phyloP scores from a whole-genome alignment of 2,329 filamentous ascomycete species.

The Xylaria sp. region DNA sequence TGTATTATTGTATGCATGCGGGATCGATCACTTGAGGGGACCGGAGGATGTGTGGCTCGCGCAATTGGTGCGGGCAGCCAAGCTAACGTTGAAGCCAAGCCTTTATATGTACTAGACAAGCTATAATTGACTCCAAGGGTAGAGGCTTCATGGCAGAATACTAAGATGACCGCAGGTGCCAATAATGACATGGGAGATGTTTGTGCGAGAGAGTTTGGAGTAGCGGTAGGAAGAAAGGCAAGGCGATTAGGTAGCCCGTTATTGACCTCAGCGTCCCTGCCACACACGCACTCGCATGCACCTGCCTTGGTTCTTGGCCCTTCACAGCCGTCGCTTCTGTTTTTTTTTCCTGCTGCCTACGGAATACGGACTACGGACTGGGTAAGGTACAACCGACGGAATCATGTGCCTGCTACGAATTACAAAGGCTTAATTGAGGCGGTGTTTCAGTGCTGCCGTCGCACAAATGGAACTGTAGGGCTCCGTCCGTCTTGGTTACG shows the following conservation, averaged over 20 bases:
- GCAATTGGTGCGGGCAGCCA: slow-evolving; percentile 26
- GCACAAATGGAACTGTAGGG: neutral
- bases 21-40: slow-evolving; percentile 24
- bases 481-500: neutral
- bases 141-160: neutral
- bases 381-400: neutral
- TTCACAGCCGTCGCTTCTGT: neutral
- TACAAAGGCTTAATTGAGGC: neutral
- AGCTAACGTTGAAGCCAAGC: slow-evolving; percentile 22
- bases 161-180: neutral
- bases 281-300: neutral
- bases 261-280: neutral
- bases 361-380: neutral
- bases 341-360: neutral
- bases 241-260: too few species aligned
- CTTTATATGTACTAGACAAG: slow-evolving; percentile 7
- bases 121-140: slow-evolving; percentile 9
- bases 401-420: neutral
- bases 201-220: neutral
- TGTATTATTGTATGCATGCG: slow-evolving; percentile 21
- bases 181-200: neutral
- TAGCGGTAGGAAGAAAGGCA: neutral
- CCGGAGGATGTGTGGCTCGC: slow-evolving; percentile 25
- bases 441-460: neutral
- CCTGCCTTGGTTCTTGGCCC: neutral